phyloP scores from a whole-genome alignment of 225 moss, liverwort and hornwort genomes.

The Marchantia polymorpha region DNA sequence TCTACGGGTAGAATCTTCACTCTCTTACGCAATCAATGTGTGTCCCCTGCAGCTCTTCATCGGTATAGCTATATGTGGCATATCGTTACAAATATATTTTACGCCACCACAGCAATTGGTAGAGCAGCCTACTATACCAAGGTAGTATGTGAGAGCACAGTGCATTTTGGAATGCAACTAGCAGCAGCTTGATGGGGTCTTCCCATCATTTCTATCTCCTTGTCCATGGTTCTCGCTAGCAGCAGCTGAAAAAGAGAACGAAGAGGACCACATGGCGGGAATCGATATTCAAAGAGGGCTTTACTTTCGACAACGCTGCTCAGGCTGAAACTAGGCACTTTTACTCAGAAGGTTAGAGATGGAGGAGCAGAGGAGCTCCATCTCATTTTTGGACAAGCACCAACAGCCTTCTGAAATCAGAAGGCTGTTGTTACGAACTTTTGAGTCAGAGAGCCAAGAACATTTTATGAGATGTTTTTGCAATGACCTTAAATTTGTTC shows the following conservation, averaged over 20 bases:
- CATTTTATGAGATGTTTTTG: background rate
- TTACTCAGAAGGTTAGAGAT: background rate
- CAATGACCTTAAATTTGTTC: background rate
- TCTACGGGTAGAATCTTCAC: background rate
- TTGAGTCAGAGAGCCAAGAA: background rate
- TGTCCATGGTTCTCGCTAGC: no score
- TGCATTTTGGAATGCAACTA: background rate
- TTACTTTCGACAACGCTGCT: background rate
- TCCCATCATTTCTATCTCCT: no score
- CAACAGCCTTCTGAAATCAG: background rate
- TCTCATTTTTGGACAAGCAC: background rate
- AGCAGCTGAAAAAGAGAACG: background rate
- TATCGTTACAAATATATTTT: slow-evolving; percentile 86
- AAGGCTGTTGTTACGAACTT: background rate
- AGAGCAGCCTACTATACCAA: background rate
- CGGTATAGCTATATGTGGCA: slow-evolving; percentile 72
- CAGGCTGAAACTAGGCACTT: background rate
- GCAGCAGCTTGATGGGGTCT: no score
- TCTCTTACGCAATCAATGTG: background rate
- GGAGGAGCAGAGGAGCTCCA: background rate
- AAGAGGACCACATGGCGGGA: no score
- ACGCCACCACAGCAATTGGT: slow-evolving; percentile 56
- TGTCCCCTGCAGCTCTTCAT: slow-evolving; percentile 61
- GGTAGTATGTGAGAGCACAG: background rate
- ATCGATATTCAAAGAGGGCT: background rate